These are phyloP conservation scores for Aspergillus sp. DNA, from an alignment of 2,329 filamentous ascomycete species.

Conservation along the genomic window DNA sequence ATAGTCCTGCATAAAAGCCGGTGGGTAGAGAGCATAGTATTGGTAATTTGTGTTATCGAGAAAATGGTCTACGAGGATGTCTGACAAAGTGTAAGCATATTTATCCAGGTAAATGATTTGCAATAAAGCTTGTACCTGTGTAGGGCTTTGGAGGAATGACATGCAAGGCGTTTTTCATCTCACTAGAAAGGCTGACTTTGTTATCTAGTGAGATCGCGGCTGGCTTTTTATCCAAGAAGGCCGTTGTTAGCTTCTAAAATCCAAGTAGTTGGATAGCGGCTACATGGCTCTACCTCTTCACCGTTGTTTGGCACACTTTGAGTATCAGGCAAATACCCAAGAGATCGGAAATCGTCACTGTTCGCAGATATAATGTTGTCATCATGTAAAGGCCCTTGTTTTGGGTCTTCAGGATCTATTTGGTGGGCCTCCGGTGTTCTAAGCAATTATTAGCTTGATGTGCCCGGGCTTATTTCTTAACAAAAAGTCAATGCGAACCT, in stretches of 20 bases:
- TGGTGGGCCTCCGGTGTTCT: neutral
- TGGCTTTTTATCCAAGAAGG: neutral
- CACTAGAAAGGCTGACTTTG: slow-evolving; percentile 22
- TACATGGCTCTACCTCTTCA: neutral
- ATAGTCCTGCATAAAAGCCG: slow-evolving; percentile 47
- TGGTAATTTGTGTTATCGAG: slow-evolving; percentile 47
- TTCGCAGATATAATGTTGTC: neutral
- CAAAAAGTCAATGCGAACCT: slow-evolving; percentile 11
- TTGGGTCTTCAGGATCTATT: neutral
- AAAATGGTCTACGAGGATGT: slow-evolving; percentile 50
- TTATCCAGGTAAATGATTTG: neutral
- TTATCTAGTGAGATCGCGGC: slow-evolving; percentile 1
- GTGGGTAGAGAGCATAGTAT: slow-evolving; percentile 49
- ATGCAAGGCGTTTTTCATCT: slow-evolving; percentile 33
- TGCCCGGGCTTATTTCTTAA: neutral
- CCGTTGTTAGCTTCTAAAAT: neutral
- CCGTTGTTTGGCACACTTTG: neutral
- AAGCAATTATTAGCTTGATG: neutral
- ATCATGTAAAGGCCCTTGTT: neutral
- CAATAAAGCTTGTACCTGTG: slow-evolving; percentile 26
- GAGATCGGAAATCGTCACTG: slow-evolving; percentile 13
- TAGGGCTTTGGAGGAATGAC: slow-evolving; percentile 40
- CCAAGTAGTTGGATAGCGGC: neutral
- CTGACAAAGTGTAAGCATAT: slow-evolving; percentile 26
- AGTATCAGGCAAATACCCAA: slow-evolving; percentile 20